Evolutionary conservation across 768 basidiomycete genomes (phyloP).

Genomic region (Lactarius akahatsu): DNA sequence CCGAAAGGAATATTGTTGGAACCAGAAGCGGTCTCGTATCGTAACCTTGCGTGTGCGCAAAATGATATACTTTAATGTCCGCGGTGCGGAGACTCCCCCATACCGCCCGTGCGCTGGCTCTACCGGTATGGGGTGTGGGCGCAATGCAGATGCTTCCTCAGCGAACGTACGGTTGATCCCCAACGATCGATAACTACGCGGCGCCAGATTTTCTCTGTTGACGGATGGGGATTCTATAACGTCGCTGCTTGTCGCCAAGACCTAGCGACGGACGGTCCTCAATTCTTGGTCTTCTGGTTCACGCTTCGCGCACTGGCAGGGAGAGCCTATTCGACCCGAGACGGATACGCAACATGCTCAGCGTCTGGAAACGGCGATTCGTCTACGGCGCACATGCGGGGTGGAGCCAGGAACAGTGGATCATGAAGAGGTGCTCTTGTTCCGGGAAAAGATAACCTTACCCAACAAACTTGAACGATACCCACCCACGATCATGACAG

Average conservation of each 20-base stretch:
- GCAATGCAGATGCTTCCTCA: background rate
- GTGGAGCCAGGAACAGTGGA: background rate
- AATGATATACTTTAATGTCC: background rate
- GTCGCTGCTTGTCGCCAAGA: background rate
- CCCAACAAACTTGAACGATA: background rate
- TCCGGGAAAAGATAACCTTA: background rate
- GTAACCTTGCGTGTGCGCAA: background rate
- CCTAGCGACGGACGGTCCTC: background rate
- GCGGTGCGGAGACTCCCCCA: background rate
- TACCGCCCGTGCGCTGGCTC: background rate
- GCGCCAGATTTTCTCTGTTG: background rate
- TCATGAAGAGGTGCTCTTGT: background rate
- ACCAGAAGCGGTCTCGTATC: background rate
- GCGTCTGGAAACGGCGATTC: background rate
- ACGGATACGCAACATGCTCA: background rate
- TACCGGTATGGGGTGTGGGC: background rate
- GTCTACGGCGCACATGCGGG: background rate
- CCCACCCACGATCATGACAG: background rate
- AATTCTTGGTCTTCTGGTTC: background rate
- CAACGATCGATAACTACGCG: slow-evolving; percentile 2
- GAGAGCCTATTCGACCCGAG: background rate
- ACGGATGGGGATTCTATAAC: background rate
- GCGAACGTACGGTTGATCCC: background rate
- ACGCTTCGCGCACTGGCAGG: background rate
- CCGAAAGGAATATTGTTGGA: background rate